phyloP scores from a whole-genome alignment of 257 asterid species.

The Solanum lycopersicoides region DNA sequence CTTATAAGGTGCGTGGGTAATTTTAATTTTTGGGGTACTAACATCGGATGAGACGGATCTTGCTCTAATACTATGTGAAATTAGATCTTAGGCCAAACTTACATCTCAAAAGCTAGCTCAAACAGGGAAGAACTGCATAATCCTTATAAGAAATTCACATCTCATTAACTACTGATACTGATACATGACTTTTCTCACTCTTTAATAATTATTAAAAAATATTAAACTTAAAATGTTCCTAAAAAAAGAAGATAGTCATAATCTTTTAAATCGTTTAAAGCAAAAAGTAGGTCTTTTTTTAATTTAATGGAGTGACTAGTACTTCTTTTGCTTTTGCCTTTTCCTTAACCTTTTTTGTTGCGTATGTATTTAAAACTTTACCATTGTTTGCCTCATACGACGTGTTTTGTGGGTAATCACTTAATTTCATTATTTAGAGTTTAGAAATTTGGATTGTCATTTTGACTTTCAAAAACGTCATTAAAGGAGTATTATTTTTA shows the following conservation, averaged over 20 bases:
- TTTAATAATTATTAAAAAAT: fast-evolving
- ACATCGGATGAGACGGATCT: too few relatives aligned
- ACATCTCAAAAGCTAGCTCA: too few relatives aligned
- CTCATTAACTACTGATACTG: too few relatives aligned
- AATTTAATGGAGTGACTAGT: background rate
- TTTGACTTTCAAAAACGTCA: background rate
- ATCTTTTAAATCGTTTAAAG: background rate
- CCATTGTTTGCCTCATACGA: background rate
- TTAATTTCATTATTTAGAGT: background rate
- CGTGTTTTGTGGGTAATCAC: background rate
- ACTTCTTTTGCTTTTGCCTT: background rate
- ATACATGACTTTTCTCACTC: too few relatives aligned
- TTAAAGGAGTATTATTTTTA: too few relatives aligned
- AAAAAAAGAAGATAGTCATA: background rate
- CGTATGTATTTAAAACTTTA: background rate
- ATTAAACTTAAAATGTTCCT: too few relatives aligned
- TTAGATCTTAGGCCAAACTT: too few relatives aligned
- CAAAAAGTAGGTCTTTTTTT: background rate
- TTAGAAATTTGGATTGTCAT: too few relatives aligned
- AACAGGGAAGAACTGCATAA: too few relatives aligned
- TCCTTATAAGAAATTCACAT: too few relatives aligned
- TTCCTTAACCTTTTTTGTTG: background rate
- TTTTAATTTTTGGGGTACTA: fast-evolving
- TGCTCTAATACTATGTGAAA: too few relatives aligned
- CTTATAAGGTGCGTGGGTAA: too few relatives aligned